These are phyloP conservation scores for Ustilago xerochloae DNA, from an alignment of 1,284 basidiomycete genomes.

Conservation along the genomic window DNA sequence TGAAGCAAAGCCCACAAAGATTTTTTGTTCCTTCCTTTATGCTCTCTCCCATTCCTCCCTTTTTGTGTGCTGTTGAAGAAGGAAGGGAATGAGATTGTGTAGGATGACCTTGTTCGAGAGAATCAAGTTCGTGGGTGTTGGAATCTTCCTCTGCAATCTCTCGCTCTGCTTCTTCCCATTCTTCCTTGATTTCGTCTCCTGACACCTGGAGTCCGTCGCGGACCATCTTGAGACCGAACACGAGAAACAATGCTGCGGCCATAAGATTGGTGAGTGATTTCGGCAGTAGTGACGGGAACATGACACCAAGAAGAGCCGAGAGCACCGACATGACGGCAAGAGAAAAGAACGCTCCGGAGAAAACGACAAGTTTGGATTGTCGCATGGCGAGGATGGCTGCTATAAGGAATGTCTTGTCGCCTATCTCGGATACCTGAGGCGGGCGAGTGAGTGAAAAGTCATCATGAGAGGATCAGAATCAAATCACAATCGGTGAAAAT, in stretches of 20 bases:
- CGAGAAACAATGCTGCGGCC: constrained; percentile 74
- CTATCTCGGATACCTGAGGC: constrained; percentile 71
- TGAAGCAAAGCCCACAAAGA: constrained; percentile 83
- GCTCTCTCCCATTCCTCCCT: neutral
- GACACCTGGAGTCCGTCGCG: constrained; percentile 54
- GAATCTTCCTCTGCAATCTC: constrained; percentile 80
- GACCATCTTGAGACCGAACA: constrained; percentile 63
- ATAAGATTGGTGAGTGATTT: constrained; percentile 77
- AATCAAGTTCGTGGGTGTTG: constrained; percentile 75
- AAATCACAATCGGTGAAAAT: no score
- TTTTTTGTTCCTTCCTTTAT: constrained; percentile 78
- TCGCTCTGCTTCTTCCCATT: constrained; percentile 77
- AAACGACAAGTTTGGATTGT: constrained; percentile 85
- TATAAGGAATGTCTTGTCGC: constrained; percentile 98
- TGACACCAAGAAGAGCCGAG: constrained; percentile 62
- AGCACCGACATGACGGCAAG: constrained; percentile 81
- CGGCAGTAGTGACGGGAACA: constrained; percentile 62
- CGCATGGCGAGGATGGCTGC: constrained; percentile 96
- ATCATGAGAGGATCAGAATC: neutral
- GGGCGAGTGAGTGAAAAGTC: neutral
- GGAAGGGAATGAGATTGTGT: neutral
- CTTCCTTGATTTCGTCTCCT: constrained; percentile 71
- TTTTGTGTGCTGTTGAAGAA: neutral
- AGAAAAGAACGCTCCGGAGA: constrained; percentile 87
- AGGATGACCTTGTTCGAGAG: constrained; percentile 38